phyloP scores from a whole-genome alignment of 1,284 basidiomycete genomes.

The Trametes versicolor region DNA sequence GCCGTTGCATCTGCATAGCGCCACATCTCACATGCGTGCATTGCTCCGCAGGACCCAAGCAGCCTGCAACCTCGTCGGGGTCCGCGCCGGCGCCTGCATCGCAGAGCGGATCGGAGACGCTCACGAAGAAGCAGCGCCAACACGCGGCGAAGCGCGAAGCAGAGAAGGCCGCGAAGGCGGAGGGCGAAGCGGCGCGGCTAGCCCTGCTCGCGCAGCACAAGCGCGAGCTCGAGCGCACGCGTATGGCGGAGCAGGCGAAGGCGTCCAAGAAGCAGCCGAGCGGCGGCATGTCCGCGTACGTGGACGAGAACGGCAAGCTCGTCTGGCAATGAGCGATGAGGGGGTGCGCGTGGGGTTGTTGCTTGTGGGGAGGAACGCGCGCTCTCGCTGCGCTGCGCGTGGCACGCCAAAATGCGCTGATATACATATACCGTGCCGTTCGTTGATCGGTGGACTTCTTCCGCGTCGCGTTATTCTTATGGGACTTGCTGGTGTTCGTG shows the following conservation, averaged over 20 bases:
- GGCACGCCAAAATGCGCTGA: constrained; percentile 2
- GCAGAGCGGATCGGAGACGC: constrained; percentile 51
- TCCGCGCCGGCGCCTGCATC: constrained; percentile 25
- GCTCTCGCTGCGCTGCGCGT: not conserved
- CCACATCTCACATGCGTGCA: not conserved
- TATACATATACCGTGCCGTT: constrained; percentile 34
- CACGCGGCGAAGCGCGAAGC: constrained; percentile 69
- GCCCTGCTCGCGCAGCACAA: constrained; percentile 66
- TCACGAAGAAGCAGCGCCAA: constrained; percentile 76
- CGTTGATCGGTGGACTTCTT: constrained; percentile 12
- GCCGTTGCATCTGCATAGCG: too few species aligned
- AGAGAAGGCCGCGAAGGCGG: constrained; percentile 64
- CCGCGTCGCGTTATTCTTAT: constrained; percentile 14
- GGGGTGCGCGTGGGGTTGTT: too few species aligned
- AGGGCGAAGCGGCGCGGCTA: constrained; percentile 61
- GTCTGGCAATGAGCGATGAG: constrained; percentile 44
- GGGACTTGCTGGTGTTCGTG: constrained; percentile 23
- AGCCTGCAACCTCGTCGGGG: constrained; percentile 24
- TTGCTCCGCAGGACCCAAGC: constrained; percentile 35
- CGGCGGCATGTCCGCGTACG: constrained; percentile 43
- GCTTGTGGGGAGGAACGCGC: not conserved
- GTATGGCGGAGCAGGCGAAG: constrained; percentile 59
- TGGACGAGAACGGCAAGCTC: constrained; percentile 45
- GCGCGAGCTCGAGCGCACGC: constrained; percentile 62
- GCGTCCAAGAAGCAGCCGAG: constrained; percentile 36